phyloP scores from a whole-genome alignment of 192 early-diverging fungal genomes.

The Coemansia sp. region DNA sequence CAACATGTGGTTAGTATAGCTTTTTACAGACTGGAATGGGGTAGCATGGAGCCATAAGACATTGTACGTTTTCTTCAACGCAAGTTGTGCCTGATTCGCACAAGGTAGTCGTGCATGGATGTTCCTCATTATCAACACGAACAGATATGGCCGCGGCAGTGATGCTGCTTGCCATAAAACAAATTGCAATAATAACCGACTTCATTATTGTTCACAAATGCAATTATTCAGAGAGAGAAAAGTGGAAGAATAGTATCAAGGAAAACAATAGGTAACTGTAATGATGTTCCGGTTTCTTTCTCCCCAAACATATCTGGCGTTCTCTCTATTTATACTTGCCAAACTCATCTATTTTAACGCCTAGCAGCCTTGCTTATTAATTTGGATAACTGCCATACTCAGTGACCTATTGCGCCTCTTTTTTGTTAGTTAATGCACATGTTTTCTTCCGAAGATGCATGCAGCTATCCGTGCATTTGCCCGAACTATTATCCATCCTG shows the following conservation, averaged over 20 bases:
- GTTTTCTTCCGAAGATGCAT: constrained; percentile 4
- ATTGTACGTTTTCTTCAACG: constrained; percentile 30
- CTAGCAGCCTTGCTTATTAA: background rate
- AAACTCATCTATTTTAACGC: background rate
- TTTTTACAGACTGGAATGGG: constrained; percentile 29
- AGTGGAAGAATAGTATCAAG: background rate
- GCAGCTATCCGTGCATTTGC: background rate
- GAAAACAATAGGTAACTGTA: background rate
- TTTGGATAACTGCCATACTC: constrained; percentile 2
- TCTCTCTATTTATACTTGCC: background rate
- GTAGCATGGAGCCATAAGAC: constrained; percentile 34
- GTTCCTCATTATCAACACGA: background rate
- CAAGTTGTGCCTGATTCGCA: constrained; percentile 24
- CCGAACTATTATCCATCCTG: background rate
- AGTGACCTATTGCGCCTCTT: constrained; percentile 9
- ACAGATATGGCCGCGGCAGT: background rate
- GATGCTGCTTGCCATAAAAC: constrained; percentile 1
- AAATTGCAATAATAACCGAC: constrained; percentile 9
- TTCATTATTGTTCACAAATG: constrained; percentile 11
- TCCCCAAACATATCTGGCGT: background rate
- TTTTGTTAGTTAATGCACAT: background rate
- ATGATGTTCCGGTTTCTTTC: background rate
- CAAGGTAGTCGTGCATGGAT: constrained; percentile 19
- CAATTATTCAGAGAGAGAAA: background rate
- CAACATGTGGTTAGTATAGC: background rate